Base-by-base conservation (phyloP, 2,329 filamentous ascomycete species). In the Aspergillus neotritici region DNA sequence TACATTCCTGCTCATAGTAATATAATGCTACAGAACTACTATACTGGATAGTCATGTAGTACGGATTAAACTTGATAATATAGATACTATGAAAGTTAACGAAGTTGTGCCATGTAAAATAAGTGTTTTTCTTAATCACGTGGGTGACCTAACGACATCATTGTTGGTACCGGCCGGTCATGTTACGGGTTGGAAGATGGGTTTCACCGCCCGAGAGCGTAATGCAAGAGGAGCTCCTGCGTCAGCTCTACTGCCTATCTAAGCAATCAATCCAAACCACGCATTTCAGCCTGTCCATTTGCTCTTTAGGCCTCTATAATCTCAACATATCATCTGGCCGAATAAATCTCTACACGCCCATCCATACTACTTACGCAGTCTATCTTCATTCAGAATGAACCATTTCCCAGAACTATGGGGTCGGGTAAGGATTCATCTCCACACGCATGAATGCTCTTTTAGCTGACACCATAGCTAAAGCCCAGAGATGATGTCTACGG, bases 401-500 rank as follows among this genome's bases (percentile, higher is more conserved):
- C 80, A 83, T 64, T 74, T 78, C 56, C 80, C 80, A 46, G 75
- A 81, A 71, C 77, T 75, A 53, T 83, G 80, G 80, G 80, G 80
- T 63, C 75, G 80, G 66, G 80, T 82, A 52, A 55, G 53, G 21
- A 6, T 51, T 51, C 48, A 50, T 44, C 43, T 40, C 48, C 40
- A 40, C 43, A 32, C 33, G 21, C n/a, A 15, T 34, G 15, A 37
- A 14, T 38, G 21, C 16, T 36, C 21, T 42, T 12, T 48, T 40
- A 41, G 41, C 69, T 73, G 66, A 73, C 60, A 71, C 56, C 45
- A 47, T 42, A 50, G 61, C 40, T 36, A 15, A 48, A 98, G 93
- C 93, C 93, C 65, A 85, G 93, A 78, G 87, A 98, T 71, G 93
- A 98, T 70, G 78, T 97, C 63, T 98, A 97, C 73, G 93, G 93